phyloP scores from a whole-genome alignment of 805 yeast species.

The Lachancea quebecensis region DNA sequence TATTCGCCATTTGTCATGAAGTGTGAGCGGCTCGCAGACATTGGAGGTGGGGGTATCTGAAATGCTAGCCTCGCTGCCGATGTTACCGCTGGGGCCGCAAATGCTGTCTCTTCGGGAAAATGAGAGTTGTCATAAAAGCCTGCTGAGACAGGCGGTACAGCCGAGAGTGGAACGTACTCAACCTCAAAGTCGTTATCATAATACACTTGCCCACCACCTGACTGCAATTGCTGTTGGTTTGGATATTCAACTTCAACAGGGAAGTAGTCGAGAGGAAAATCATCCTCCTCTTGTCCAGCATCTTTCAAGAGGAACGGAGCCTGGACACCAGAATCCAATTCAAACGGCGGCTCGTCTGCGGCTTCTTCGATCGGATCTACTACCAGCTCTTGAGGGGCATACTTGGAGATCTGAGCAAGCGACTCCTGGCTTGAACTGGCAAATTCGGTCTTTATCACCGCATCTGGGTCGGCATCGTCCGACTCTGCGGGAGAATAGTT shows the following conservation, averaged over 20 bases:
- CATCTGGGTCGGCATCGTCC: neutral
- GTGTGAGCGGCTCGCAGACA: constrained; percentile 17
- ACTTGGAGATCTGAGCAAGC: constrained; percentile 2
- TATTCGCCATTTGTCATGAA: constrained; percentile 23
- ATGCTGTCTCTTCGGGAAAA: constrained; percentile 8
- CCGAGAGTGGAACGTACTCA: constrained; percentile 6
- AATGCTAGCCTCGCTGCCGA: constrained; percentile 6
- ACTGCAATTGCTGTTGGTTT: constrained; percentile 11
- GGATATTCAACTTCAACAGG: constrained; percentile 38
- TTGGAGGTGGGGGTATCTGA: constrained; percentile 14
- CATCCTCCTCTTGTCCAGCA: constrained; percentile 41
- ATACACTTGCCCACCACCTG: constrained; percentile 3
- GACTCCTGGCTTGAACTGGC: neutral
- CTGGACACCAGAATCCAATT: constrained; percentile 4
- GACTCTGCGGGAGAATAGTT: neutral
- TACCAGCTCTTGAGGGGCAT: constrained; percentile 16
- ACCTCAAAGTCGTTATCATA: constrained; percentile 9
- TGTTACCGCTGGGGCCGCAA: constrained; percentile 3
- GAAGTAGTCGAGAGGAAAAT: constrained; percentile 66
- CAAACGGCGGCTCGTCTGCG: constrained; percentile 1
- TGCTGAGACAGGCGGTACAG: constrained; percentile 9
- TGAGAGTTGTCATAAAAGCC: constrained; percentile 10
- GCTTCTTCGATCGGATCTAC: constrained; percentile 6
- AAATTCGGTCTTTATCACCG: neutral
- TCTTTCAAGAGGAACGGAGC: constrained; percentile 3